phyloP scores from a whole-genome alignment of 257 asterid species.

The Nicotiana tomentosiformis region DNA sequence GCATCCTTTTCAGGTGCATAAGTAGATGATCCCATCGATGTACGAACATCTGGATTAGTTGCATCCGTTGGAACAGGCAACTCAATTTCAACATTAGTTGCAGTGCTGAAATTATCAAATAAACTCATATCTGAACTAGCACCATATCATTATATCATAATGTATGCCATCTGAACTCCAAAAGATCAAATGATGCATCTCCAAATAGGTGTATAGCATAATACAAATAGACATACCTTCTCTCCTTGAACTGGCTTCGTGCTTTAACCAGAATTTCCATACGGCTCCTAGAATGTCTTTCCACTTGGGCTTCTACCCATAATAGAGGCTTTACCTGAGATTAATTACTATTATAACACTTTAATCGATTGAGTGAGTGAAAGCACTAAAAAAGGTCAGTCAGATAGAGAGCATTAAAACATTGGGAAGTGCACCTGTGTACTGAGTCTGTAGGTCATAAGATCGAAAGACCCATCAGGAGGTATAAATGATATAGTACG shows the following conservation, averaged over 20 bases:
- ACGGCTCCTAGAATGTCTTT: constrained; percentile 90
- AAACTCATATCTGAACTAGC: constrained; percentile 15
- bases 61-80: constrained; percentile 94
- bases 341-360: not conserved
- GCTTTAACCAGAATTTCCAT: constrained; percentile 83
- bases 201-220: not conserved
- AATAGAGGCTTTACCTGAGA: constrained; percentile 91
- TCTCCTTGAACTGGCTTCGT: constrained; percentile 96
- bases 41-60: constrained; percentile 88
- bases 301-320: constrained; percentile 98
- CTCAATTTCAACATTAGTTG: constrained; percentile 95
- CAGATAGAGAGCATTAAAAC: not conserved
- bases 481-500: constrained; percentile 96
- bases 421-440: constrained; percentile 61
- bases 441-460: constrained; percentile 97
- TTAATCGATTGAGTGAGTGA: not conserved
- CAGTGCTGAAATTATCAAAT: constrained; percentile 66
- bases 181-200: constrained; percentile 5
- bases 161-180: not conserved
- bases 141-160: not conserved
- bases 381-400: not conserved
- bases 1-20: constrained; percentile 97
- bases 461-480: constrained; percentile 99
- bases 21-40: constrained; percentile 93
- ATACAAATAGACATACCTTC: constrained; percentile 51